Conservation (phyloP, 2,329 filamentous ascomycete genomes). For the Gnomoniopsis sp. region DNA sequence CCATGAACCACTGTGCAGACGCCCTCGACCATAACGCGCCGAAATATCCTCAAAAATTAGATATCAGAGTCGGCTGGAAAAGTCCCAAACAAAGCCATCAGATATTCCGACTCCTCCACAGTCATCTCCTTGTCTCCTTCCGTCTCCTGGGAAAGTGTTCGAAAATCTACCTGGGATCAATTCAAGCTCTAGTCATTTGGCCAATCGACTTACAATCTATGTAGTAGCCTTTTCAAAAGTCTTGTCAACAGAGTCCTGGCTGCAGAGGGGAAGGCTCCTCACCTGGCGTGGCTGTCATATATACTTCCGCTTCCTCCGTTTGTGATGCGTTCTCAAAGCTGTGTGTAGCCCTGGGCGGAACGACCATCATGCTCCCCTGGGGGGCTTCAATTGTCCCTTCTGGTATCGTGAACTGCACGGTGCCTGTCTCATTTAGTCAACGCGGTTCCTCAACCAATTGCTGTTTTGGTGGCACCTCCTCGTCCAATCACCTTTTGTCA, state of each 20-base stretch:
- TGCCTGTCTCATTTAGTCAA: slow-evolving; percentile 19
- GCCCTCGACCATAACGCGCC: too few species aligned
- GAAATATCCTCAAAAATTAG: slow-evolving; percentile 14
- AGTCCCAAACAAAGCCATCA: slow-evolving; percentile 35
- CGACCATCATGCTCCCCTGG: slow-evolving; percentile 32
- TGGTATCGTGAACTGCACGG: slow-evolving; percentile 30
- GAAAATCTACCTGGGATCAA: slow-evolving; percentile 27
- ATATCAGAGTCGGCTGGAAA: slow-evolving; percentile 33
- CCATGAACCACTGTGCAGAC: too few species aligned
- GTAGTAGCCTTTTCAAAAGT: slow-evolving; percentile 25
- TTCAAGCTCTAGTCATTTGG: background rate
- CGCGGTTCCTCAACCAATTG: background rate
- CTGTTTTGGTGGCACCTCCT: background rate
- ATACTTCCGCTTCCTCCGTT: slow-evolving; percentile 31
- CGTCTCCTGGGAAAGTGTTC: slow-evolving; percentile 30
- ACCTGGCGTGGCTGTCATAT: slow-evolving; percentile 33
- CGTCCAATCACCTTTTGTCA: slow-evolving; percentile 27
- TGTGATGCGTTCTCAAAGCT: slow-evolving; percentile 32
- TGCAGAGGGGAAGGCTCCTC: background rate
- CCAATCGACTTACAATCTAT: slow-evolving; percentile 31
- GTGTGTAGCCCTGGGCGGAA: slow-evolving; percentile 33
- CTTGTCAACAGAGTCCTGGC: slow-evolving; percentile 9
- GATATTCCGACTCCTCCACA: slow-evolving; percentile 25
- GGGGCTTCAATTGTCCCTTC: slow-evolving; percentile 28
- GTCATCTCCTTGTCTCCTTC: slow-evolving; percentile 25